Evolutionary conservation across 139 green algal species (phyloP), one percentile per base, ranked within the genome.

Genomic region (Desmodesmus armatus): DNA sequence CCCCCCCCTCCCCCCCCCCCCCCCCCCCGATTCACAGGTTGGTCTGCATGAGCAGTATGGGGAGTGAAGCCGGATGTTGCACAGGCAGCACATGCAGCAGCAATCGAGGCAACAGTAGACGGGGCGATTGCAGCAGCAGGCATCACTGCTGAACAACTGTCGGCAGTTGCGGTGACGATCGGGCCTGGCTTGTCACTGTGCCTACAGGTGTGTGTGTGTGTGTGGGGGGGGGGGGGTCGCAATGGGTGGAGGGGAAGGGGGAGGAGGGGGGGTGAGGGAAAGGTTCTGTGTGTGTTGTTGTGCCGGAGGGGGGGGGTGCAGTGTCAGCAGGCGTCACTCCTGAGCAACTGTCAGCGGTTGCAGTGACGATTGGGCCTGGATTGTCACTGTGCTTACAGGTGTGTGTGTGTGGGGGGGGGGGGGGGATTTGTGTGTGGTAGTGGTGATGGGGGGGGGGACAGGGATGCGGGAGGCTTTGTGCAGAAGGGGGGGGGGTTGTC

Each of bases 21-120:
- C n/a, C n/a, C n/a, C n/a, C n/a, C n/a, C n/a, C n/a, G n/a, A n/a
- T n/a, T n/a, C n/a, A n/a, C n/a, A 84, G 78, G 63, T 72, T 40
- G 78, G 78, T 1, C 62, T 84, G 23, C 78, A 84, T 35, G 78
- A 84, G 13, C 88, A 89, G 21, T 97, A 93, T 87, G 96, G 97
- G 97, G 97, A 7, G 97, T 99, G 19, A 97, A 99, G 19, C 97
- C 97, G 9, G 96, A 92, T 11, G 90, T 99, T 33, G 97, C 97
- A 0, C 87, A 93, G 67, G 90, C 96, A 62, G 98, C 96, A 47
- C 97, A 99, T 85, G 85, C 91, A 40, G 91, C 89, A 3, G 98
- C 96, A 43, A 99, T 99, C n/a, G 92, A 99, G 74, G 60, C 71
- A 0, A 92, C 94, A 25, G 95, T 99, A 55, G 53, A 72, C 29